phyloP scores from a whole-genome alignment of 441 rosid genomes.

The Croton laevigatus region DNA sequence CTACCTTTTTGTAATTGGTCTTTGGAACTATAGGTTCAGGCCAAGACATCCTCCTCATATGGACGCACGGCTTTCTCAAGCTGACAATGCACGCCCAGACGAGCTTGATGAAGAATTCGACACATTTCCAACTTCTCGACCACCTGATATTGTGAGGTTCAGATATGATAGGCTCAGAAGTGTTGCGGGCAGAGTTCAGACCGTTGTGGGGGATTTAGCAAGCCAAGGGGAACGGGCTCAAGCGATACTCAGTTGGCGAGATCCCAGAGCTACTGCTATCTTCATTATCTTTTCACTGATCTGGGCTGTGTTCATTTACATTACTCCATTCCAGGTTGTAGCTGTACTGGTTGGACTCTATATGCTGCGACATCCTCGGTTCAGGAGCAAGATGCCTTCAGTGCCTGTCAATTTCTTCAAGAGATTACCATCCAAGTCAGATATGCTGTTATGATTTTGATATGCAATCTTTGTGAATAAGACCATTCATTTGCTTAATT shows the following conservation, averaged over 20 bases:
- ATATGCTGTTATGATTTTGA: constrained; percentile 68
- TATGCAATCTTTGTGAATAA: constrained; percentile 5
- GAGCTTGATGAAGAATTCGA: constrained; percentile 54
- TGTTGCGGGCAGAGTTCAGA: constrained; percentile 44
- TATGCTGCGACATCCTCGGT: constrained; percentile 52
- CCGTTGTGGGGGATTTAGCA: constrained; percentile 40
- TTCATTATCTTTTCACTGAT: constrained; percentile 33
- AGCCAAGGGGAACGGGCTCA: constrained; percentile 45
- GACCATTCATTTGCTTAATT: constrained; percentile 14
- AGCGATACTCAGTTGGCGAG: constrained; percentile 44
- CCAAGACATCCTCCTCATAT: constrained; percentile 55
- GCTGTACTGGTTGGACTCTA: constrained; percentile 32
- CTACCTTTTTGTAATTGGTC: constrained; percentile 34
- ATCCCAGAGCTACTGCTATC: constrained; percentile 47
- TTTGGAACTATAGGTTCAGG: constrained; percentile 40
- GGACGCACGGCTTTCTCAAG: constrained; percentile 39
- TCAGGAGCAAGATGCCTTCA: constrained; percentile 46
- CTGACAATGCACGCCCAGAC: constrained; percentile 33
- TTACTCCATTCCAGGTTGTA: constrained; percentile 34
- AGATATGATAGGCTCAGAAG: constrained; percentile 60
- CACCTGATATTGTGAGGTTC: constrained; percentile 32
- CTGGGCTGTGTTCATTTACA: constrained; percentile 38
- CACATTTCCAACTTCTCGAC: constrained; percentile 33
- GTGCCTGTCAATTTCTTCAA: constrained; percentile 64
- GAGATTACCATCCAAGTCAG: constrained; percentile 56